phyloP scores from a whole-genome alignment of 768 basidiomycete genomes.

The Hygrophoropsis aurantiaca region DNA sequence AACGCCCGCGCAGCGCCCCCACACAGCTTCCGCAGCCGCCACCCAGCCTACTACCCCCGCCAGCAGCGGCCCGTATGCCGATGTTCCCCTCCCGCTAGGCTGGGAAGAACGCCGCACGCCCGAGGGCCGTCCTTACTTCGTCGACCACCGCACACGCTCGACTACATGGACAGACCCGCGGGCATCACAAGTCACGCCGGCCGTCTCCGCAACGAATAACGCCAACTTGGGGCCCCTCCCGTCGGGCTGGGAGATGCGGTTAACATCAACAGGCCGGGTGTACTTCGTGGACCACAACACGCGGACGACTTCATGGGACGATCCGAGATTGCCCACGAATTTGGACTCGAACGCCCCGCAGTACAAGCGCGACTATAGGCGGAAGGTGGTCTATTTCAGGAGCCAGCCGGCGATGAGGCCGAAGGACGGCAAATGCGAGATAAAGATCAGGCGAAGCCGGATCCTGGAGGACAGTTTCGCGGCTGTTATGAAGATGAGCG shows the following conservation, averaged over 20 bases:
- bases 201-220: conserved; percentile 46
- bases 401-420: conserved; percentile 83
- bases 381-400: conserved; percentile 92
- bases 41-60: conserved; percentile 26
- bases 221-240: conserved; percentile 79
- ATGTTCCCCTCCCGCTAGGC: conserved; percentile 78
- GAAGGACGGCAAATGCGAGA: conserved; percentile 79
- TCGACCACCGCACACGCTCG: conserved; percentile 78
- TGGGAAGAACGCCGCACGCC: conserved; percentile 92
- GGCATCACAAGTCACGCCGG: conserved; percentile 46
- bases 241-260: conserved; percentile 93
- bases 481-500: conserved; percentile 78
- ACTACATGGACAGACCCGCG: conserved; percentile 93
- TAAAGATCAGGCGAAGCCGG: conserved; percentile 77
- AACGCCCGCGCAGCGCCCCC: conserved; percentile 20
- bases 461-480: conserved; percentile 87
- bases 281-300: conserved; percentile 95
- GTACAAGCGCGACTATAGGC: conserved; percentile 90
- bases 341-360: conserved; percentile 90
- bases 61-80: conserved; percentile 39
- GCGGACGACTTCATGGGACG: conserved; percentile 90
- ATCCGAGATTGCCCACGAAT: conserved; percentile 80
- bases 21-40: conserved; percentile 12
- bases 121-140: conserved; percentile 78
- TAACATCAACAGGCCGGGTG: conserved; percentile 80